Base-by-base conservation (phyloP, 176 grass and related monocot genomes). In the Oryza brachyantha region DNA sequence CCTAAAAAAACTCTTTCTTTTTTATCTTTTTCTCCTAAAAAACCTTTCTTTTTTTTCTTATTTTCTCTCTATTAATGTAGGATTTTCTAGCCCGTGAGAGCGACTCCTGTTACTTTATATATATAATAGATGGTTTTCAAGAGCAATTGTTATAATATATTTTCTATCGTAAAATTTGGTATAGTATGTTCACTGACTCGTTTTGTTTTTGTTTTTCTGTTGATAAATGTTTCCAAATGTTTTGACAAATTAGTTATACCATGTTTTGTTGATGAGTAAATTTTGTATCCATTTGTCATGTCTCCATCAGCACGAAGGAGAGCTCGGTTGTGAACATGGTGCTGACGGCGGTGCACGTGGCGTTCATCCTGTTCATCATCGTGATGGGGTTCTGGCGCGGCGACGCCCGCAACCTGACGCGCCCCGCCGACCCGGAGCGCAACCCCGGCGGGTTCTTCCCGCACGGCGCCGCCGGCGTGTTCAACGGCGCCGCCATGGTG, bases 291-390 rank as follows among this genome's bases (percentile, higher is more conserved):
- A 13, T 5, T 21, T 36, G 12, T 63, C 27, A 7, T 72, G 37
- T 77, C 58, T 22, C 0, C 73, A 99, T 0, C 73, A 99, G 96
- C 84, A 99, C 96, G 26, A 99, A 95, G 84, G 92, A 99, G 60
- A 99, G 96, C 90, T 99, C 96, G 21, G 25, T 72, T 34, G 70
- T 96, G 76, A 99, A 99, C 81, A 87, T 99, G 96, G 81, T 81
- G 8, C 82, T 99, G 66, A 99, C 96, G 29, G 84, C 77, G 0
- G 69, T 91, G 34, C 96, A 99, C 78, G 73, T 99, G 66, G 84
- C 36, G 36, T 99, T 99, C 88, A 95, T 99, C 83, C 48, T 94
- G 11, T 99, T 99, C 79, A 86, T 99, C 78, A 89, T 99, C 65
- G 84, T 82, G 12, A 84, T 95, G 78, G 96, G 96, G 5, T 90